Conservation (phyloP, 2,329 filamentous ascomycete species). For the Hymenoscyphus occultus region DNA sequence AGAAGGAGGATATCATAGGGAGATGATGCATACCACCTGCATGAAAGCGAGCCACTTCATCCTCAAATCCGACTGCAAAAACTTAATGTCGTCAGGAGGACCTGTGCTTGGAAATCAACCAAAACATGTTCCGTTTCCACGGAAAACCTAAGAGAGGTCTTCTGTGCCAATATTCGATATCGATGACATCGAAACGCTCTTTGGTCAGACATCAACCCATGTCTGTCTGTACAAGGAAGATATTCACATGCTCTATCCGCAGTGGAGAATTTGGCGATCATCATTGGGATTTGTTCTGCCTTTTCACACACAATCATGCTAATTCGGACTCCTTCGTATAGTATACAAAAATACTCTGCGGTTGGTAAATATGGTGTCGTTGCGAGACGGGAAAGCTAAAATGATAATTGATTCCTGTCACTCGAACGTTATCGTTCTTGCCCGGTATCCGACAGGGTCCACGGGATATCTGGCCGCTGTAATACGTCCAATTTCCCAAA, state of each 20-base stretch:
- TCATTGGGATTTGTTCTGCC: neutral
- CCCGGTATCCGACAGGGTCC: conserved; percentile 19
- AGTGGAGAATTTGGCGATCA: neutral
- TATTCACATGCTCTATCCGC: conserved; percentile 1
- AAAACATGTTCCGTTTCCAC: neutral
- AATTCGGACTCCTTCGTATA: neutral
- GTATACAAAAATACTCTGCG: neutral
- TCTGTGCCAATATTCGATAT: neutral
- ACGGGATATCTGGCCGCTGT: conserved; percentile 15
- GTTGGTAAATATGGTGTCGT: neutral
- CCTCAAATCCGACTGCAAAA: neutral
- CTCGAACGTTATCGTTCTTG: conserved; percentile 2
- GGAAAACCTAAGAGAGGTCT: neutral
- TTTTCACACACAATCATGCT: neutral
- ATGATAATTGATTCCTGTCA: conserved; percentile 1
- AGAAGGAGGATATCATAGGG: neutral
- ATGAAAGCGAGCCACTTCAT: conserved; percentile 1
- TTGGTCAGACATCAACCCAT: neutral
- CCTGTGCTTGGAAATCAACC: conserved; percentile 1
- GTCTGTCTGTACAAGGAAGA: neutral
- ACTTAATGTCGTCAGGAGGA: neutral
- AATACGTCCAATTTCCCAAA: conserved; percentile 7
- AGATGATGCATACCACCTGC: conserved; percentile 6
- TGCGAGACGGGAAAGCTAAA: neutral
- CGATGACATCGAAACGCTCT: neutral